These are phyloP conservation scores for Flaveria trinervia DNA, from an alignment of 129 eudicot species.

Conservation along the genomic window DNA sequence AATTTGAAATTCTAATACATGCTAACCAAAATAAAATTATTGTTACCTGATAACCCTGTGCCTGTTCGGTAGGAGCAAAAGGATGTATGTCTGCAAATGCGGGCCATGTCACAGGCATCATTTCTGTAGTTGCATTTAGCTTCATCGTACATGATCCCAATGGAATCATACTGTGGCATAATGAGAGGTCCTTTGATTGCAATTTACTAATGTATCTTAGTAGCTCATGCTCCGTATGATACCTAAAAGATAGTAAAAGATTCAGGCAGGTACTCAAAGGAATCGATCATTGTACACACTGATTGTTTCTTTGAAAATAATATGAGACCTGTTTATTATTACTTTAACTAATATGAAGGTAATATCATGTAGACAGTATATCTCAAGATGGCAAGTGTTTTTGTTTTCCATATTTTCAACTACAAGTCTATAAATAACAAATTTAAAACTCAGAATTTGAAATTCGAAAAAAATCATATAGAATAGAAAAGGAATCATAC, in stretches of 20 bases:
- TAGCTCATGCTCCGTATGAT: constrained; percentile 96
- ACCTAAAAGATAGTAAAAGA: constrained; percentile 34
- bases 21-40: not conserved
- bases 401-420: not conserved
- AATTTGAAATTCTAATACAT: not conserved
- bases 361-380: not conserved
- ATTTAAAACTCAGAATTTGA: constrained; percentile 10
- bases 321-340: not conserved
- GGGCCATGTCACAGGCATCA: constrained; percentile 99
- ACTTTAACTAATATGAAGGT: not conserved
- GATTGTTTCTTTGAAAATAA: not conserved
- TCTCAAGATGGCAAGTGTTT: not conserved
- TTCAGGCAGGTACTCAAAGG: constrained; percentile 10
- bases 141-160: constrained; percentile 98
- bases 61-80: constrained; percentile 89
- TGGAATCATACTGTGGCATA: constrained; percentile 99
- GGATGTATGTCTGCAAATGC: constrained; percentile 84
- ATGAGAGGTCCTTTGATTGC: constrained; percentile 87
- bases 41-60: constrained; percentile 76
- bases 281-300: not conserved
- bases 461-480: not conserved
- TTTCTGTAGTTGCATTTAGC: constrained; percentile 95
- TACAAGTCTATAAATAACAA: constrained; percentile 1
- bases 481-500: constrained; percentile 47
- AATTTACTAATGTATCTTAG: constrained; percentile 79